Base-by-base conservation (phyloP, 495 filamentous ascomycete genomes). In the Apiosordaria backusii region DNA sequence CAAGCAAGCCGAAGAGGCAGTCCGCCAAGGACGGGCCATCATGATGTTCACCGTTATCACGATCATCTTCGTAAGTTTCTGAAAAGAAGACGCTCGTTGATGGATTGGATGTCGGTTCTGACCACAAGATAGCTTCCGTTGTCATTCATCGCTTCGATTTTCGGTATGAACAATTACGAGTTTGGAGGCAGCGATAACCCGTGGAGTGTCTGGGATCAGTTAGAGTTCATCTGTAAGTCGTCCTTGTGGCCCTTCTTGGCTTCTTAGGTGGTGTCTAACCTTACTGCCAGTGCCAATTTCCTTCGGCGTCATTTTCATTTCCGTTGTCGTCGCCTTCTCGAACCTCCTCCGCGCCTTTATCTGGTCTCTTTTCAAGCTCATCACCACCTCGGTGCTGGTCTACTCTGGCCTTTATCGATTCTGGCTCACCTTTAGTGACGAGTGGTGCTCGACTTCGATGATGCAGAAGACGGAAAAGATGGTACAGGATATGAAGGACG, bases 1-100 rank as follows among this genome's bases (percentile, higher is more conserved):
- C 1, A 82, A 81, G 72, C 84, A 87, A 57, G 84, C 84, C 3
- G 82, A 85, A 19, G 84, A 87, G 24, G 81, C 85, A 0, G 78
- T 85, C 16, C 80, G 79, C 21, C 87, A 90, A 66, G 83, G 23
- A 10, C 25, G 26, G 21, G 13, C 61, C 57, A 40, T 66, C 29
- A 13, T 66, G 50, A 55, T 57, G 4, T 53, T 50, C 7, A 61
- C 40, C 21, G 24, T 40, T n/a, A 55, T 55, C 18, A 55, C 52
- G 15, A 55, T 55, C n/a, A 23, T 55, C 52, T 62, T 27, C 22
- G 29, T 26, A 25, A 63, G 23, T 67, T 3, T 61, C 22, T 18
- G 5, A 7, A 45, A 35, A 35, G 29, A 10, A 35, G 10, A 35
- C 29, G 3, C 2, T n/a, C 29, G n/a, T n/a, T n/a, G n/a, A n/a